Base-by-base conservation (phyloP, 345 rosid genomes). In the rapeseed (Brassica napus) region DNA sequence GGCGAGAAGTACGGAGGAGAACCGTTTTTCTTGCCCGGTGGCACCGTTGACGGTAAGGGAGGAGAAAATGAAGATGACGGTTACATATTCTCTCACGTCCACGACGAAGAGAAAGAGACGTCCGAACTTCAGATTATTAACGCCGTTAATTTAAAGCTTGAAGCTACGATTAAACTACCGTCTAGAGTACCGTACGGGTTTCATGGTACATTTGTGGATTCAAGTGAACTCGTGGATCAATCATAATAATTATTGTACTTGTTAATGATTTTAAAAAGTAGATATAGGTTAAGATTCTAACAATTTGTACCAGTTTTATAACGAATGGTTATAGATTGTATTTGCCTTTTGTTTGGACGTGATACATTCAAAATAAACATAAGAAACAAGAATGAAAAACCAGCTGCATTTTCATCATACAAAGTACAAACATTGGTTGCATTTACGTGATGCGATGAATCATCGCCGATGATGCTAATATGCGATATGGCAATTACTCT, bases 111-210 rank as follows among this genome's bases (percentile, higher is more conserved):
- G 69, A 82, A 74, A 0, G 79, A 90, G 84, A 85, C 85, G 73
- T 94, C 98, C 32, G 96, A 94, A 86, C 85, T 94, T 4, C 94
- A 86, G 62, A 91, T 94, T 3, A 87, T 94, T 18, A 88, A 92
- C 73, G 97, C 93, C 30, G 70, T 77, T 79, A 87, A 65, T 77
- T 85, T 94, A 68, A 42, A 84, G 76, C 73, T 88, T 4, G 96
- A 94, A 82, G 98, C 99, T 28, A 77, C 94, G 0, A 58, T 94
- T 8, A 83, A 90, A 82, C 81, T 94, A 71, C 98, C 98, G 4
- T 90, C 97, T 0, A 84, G 99, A 54, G 98, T 94, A 6, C 99
- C 99, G 1, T 94, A 94, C 24, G 98, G 99, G 4, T 94, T 94
- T 68, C 99, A 94, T 73, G 98, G 98, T 7, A 92, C 98, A 18